These are phyloP conservation scores for Sextonia rubra DNA, from an alignment of 164 flowering plant genomes.

Conservation along the genomic window DNA sequence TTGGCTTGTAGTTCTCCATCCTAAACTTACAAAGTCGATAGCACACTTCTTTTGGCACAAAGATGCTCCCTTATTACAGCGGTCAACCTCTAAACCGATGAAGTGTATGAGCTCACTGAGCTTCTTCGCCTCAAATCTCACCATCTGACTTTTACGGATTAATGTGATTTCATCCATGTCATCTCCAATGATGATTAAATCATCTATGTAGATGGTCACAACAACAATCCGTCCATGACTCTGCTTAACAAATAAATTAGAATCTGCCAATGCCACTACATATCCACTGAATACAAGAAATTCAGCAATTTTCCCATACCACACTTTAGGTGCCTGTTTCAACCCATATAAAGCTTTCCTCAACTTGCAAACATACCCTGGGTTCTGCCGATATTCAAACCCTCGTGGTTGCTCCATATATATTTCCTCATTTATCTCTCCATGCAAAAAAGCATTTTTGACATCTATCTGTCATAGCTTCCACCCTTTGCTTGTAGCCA, in stretches of 20 bases:
- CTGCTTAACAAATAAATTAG: slow-evolving; percentile 2
- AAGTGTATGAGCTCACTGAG: neutral
- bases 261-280: neutral
- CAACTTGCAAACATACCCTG: neutral
- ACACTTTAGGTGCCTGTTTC: slow-evolving; percentile 4
- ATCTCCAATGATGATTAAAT: slow-evolving; percentile 1
- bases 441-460: slow-evolving; percentile 1
- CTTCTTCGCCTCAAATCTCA: slow-evolving; percentile 8
- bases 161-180: neutral
- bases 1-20: slow-evolving; percentile 2
- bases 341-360: neutral
- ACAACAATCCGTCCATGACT: neutral
- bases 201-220: slow-evolving; percentile 1
- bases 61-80: neutral
- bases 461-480: too few species aligned
- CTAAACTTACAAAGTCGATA: neutral
- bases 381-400: neutral
- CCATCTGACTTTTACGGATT: neutral
- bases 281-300: neutral
- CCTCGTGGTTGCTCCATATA: slow-evolving; percentile 4
- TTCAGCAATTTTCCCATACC: neutral
- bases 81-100: neutral
- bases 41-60: slow-evolving; percentile 4
- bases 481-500: too few species aligned
- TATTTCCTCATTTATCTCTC: neutral